A percentile compares a stretch with the other conserved stretches of the same genome.
Evolutionary conservation across 805 yeast genomes (phyloP).

Genomic region (Teunomyces barrocoloradensis): DNA sequence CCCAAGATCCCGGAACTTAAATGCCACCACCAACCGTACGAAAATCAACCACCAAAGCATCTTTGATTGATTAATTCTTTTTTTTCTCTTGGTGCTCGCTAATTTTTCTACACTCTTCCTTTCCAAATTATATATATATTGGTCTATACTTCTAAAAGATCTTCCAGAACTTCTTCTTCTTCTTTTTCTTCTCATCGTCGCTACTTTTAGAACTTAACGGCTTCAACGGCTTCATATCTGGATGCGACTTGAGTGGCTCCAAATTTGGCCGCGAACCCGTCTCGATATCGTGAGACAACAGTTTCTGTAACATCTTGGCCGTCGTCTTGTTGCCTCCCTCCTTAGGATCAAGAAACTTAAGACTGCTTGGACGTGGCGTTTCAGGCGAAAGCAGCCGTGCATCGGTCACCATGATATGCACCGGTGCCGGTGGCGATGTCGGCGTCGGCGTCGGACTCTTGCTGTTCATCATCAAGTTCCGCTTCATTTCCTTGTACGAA

Average conservation of each 20-base stretch:
- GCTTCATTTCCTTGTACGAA: conserved; percentile 35
- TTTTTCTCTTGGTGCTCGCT: background rate
- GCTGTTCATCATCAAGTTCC: conserved; percentile 19
- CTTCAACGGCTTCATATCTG: conserved; percentile 23
- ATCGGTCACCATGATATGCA: conserved; percentile 6
- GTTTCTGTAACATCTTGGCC: conserved; percentile 23
- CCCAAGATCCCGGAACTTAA: background rate
- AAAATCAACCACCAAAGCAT: background rate
- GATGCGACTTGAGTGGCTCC: conserved; percentile 40
- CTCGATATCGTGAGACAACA: conserved; percentile 38
- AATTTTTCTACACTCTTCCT: background rate
- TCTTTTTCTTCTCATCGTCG: conserved; percentile 11
- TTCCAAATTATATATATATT: conserved; percentile 3
- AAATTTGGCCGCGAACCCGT: conserved; percentile 21
- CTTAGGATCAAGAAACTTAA: conserved; percentile 28
- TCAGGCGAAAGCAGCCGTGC: conserved; percentile 9
- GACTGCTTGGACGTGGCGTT: conserved; percentile 24
- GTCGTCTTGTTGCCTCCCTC: background rate
- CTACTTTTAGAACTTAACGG: background rate
- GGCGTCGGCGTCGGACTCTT: conserved; percentile 9
- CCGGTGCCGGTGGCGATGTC: conserved; percentile 6
- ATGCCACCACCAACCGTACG: background rate
- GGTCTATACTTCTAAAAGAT: conserved; percentile 14
- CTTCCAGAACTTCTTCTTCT: conserved; percentile 36
- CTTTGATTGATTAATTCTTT: background rate